Evolutionary conservation across 371 early-diverging fungal genomes (phyloP), one percentile per base, ranked within the genome.

Genomic region (Mucor racemosus): DNA sequence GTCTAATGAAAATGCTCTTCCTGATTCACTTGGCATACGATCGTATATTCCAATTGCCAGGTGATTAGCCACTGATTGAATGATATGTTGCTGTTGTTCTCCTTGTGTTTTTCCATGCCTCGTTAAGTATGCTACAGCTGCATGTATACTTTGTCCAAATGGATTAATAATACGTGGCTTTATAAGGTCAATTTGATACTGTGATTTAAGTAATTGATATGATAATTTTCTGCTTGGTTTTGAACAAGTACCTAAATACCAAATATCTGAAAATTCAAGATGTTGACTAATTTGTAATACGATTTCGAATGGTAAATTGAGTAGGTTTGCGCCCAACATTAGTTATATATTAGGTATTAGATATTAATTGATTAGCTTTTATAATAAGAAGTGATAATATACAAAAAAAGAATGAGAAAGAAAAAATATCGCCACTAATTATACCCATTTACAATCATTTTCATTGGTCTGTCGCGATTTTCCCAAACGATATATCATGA

Each of bases 41-140:
- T 80, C 77, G 59, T 72, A 77, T 8, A 80, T 77, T 48, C 69
- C 80, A 4, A 77, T 72, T 0, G 77, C 77, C 13, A 80, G 44
- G n/a, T 76, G 72, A 57, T 80, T 80, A 5, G 80, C 72, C 10
- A 75, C 77, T 7, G 64, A 68, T 36, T 80, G 77, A 4, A 80
- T 13, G 31, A 39, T 31, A 70, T 54, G 17, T 26, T 53, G 53
- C 14, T 53, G 14, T 17, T 54, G 34, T 19, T 61, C 48, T 7
- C 5, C 1, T 1, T 39, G 13, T 0, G 57, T 26, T 4, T 15
- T n/a, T 1, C 69, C 65, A 36, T 73, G 56, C 15, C 66, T 53
- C 4, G 50, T 40, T 0, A 68, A 6, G 55, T 60, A 73, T 14
- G 81, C 78, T 5, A 78, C 62, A 9, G 73, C 69, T 15, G 69